phyloP scores from a whole-genome alignment of 495 filamentous ascomycete genomes.

The Daldinia bambusicola region DNA sequence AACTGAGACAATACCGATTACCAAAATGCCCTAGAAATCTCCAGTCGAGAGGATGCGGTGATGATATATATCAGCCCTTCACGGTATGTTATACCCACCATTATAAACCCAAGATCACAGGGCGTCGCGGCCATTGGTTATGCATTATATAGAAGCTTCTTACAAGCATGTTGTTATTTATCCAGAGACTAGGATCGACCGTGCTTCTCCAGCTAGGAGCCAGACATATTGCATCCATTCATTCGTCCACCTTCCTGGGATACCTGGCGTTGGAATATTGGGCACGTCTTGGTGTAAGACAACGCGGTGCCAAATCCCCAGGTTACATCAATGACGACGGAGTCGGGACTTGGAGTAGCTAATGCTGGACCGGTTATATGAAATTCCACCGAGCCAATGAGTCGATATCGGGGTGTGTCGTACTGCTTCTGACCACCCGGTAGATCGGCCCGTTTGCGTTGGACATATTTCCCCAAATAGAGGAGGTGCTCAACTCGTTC shows the following conservation, averaged over 20 bases:
- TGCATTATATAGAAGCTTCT: conserved; percentile 6
- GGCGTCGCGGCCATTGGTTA: conserved; percentile 26
- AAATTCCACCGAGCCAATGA: conserved; percentile 41
- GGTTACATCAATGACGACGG: conserved; percentile 35
- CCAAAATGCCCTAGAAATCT: conserved; percentile 2
- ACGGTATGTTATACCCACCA: conserved; percentile 5
- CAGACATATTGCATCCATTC: conserved; percentile 26
- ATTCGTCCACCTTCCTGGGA: conserved; percentile 19
- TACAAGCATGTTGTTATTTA: conserved; percentile 38
- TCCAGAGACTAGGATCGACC: conserved; percentile 27
- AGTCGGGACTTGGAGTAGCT: conserved; percentile 21
- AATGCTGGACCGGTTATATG: conserved; percentile 32
- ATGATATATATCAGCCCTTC: conserved; percentile 26
- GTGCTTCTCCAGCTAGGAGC: conserved; percentile 16
- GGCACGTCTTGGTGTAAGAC: conserved; percentile 18
- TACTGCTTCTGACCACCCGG: conserved; percentile 40
- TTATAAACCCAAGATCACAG: conserved; percentile 14
- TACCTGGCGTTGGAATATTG: conserved; percentile 38
- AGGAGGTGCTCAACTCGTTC: conserved; percentile 23
- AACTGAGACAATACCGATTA: conserved; percentile 8
- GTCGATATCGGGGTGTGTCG: conserved; percentile 38
- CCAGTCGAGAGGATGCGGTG: conserved; percentile 5
- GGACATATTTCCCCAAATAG: conserved; percentile 27
- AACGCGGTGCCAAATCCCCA: conserved; percentile 10
- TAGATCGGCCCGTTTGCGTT: conserved; percentile 37